Conservation (phyloP, 768 basidiomycete genomes). For the Trametes maxima region DNA sequence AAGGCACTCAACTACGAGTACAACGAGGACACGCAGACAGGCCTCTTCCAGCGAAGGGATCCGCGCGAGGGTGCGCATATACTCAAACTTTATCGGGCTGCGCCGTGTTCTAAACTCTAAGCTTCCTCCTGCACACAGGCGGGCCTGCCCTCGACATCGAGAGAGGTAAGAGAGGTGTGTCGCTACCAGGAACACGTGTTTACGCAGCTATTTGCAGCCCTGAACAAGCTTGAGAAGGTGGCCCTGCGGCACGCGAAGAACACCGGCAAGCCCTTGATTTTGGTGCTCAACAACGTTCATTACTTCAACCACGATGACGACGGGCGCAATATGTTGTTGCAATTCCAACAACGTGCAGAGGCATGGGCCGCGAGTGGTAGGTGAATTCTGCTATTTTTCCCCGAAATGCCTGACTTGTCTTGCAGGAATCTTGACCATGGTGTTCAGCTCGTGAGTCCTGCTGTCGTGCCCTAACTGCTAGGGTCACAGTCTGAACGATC, state of each 20-base stretch:
- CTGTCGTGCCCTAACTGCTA: background rate
- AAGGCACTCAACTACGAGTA: constrained; percentile 87
- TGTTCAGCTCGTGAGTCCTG: constrained; percentile 67
- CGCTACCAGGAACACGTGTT: background rate
- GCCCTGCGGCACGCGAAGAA: constrained; percentile 63
- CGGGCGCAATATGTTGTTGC: constrained; percentile 77
- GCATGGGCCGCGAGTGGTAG: constrained; percentile 80
- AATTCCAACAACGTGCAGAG: constrained; percentile 85
- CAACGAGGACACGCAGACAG: constrained; percentile 80
- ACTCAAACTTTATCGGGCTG: background rate
- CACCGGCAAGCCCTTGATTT: constrained; percentile 68
- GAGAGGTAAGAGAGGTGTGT: constrained; percentile 51
- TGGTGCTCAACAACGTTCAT: constrained; percentile 82
- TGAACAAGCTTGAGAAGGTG: constrained; percentile 87
- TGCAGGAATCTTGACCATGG: constrained; percentile 73
- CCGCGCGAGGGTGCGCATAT: constrained; percentile 65
- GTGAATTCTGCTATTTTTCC: constrained; percentile 22
- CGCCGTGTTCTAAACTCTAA: constrained; percentile 5
- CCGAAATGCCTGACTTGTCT: background rate
- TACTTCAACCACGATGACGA: constrained; percentile 76
- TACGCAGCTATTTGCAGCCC: constrained; percentile 1
- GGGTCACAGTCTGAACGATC: constrained; percentile 12
- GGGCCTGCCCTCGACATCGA: constrained; percentile 83
- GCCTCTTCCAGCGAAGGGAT: constrained; percentile 80
- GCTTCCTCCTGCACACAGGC: constrained; percentile 37